Conservation (phyloP, 768 basidiomycete species). For the Pilatotrama ljubarskyi region DNA sequence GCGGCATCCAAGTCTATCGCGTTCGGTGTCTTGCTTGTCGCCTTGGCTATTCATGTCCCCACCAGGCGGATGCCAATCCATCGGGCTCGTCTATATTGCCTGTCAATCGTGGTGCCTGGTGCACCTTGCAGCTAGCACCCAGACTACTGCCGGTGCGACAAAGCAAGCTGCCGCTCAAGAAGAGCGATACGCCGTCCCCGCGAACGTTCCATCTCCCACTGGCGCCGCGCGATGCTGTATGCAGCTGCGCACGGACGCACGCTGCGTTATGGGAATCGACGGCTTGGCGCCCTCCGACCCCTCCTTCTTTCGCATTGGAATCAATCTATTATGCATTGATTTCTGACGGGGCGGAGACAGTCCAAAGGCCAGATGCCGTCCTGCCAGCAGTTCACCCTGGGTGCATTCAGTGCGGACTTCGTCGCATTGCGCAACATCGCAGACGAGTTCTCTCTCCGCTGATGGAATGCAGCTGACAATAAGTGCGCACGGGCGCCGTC, state of each 20-base stretch:
- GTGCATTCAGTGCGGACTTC: background rate
- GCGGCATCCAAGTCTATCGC: slow-evolving; percentile 5
- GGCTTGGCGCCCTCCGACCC: background rate
- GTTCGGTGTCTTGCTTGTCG: slow-evolving; percentile 9
- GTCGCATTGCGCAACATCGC: background rate
- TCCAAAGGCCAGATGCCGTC: background rate
- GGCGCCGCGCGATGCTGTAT: background rate
- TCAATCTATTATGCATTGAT: background rate
- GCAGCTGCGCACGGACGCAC: background rate
- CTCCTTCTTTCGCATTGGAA: too few relatives aligned
- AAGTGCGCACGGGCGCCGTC: background rate
- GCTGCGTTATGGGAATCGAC: background rate
- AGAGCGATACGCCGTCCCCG: background rate
- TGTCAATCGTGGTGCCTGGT: background rate
- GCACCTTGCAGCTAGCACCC: background rate
- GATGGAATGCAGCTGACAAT: background rate
- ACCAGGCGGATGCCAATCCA: background rate
- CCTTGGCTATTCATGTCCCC: background rate
- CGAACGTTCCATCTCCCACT: background rate
- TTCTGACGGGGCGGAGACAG: slow-evolving; percentile 12
- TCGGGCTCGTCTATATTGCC: background rate
- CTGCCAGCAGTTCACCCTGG: background rate
- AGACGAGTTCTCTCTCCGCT: background rate
- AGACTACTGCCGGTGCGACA: background rate
- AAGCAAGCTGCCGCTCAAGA: background rate